Base-by-base conservation (phyloP, 495 filamentous ascomycete genomes). In the Penicillium desertorum region DNA sequence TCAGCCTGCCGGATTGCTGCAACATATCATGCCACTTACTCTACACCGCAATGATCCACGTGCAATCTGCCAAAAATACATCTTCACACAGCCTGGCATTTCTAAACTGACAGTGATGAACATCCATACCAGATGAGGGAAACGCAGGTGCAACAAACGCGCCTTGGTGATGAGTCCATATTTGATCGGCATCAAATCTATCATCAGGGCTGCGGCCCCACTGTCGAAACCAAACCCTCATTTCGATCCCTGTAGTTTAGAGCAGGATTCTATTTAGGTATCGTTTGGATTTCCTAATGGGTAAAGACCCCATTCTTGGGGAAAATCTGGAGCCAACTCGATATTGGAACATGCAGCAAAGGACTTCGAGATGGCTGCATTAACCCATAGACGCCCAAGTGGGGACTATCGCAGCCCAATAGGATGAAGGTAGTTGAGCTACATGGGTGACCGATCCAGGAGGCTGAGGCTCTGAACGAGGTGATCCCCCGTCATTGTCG, bases 401-500 rank as follows among this genome's bases (percentile, higher is more conserved):
- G 43, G 43, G 34, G 43, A 23, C 3, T 14, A 32, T n/a, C 32
- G 25, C 12, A 10, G 12, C 14, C 51, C 51, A 45, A 54, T 54
- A 22, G 16, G 14, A 36, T 37, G 23, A n/a, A 41, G n/a, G 14
- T 12, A 19, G 36, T 12, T 36, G 7, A 42, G 20, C 30, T 10
- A 39, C 2, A n/a, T 48, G 45, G 16, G 51, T 20, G 51, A 53
- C 37, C 11, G 36, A 42, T 43, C 37, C n/a, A 44, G 29, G 49
- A 30, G 53, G 22, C 44, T 55, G 53, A 55, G 53, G 53, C 53
- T 55, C 53, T 55, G 42, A 41, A 45, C 52, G 19, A 34, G 29
- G 27, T 19, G 19, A 45, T 71, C 42, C 25, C 72, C 72, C 39
- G 71, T 77, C 52, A 23, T 23, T 23, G 76, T 77, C 59, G 88